Conservation (phyloP, 768 basidiomycete genomes). For the Trametes cinnabarina region DNA sequence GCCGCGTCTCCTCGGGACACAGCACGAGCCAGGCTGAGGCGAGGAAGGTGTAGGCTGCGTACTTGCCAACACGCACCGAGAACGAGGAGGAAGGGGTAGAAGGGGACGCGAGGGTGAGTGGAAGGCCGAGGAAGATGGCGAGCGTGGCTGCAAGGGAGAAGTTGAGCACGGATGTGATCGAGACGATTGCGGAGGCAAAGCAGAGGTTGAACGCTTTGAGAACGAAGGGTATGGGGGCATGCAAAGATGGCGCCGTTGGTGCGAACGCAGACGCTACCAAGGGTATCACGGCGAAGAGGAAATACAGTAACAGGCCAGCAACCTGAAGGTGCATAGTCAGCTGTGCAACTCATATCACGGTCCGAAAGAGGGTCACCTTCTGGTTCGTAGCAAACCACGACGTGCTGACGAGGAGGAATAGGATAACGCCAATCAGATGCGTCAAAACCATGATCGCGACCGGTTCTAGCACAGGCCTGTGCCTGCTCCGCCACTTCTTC, state of each 20-base stretch:
- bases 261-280: not conserved
- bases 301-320: not conserved
- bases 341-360: not conserved
- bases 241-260: not conserved
- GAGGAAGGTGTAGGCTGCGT: slow-evolving; percentile 43
- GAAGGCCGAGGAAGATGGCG: slow-evolving; percentile 61
- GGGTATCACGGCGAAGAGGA: slow-evolving; percentile 3
- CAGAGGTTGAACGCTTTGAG: slow-evolving; percentile 79
- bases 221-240: slow-evolving; percentile 38
- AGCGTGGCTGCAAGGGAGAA: slow-evolving; percentile 83
- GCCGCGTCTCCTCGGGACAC: slow-evolving; percentile 41
- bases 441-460: slow-evolving; percentile 54
- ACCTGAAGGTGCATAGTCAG: not conserved
- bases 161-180: slow-evolving; percentile 83
- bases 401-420: slow-evolving; percentile 50
- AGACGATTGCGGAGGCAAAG: slow-evolving; percentile 82
- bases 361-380: slow-evolving; percentile 32
- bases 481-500: slow-evolving; percentile 43
- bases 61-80: slow-evolving; percentile 29
- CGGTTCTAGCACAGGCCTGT: slow-evolving; percentile 52
- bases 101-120: slow-evolving; percentile 50
- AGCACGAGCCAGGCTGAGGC: slow-evolving; percentile 61
- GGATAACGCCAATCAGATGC: slow-evolving; percentile 50
- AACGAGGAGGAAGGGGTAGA: slow-evolving; percentile 23
- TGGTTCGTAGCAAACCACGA: slow-evolving; percentile 42